phyloP scores from a whole-genome alignment of 2,329 filamentous ascomycete genomes.

The Arthrocladium fulminans region DNA sequence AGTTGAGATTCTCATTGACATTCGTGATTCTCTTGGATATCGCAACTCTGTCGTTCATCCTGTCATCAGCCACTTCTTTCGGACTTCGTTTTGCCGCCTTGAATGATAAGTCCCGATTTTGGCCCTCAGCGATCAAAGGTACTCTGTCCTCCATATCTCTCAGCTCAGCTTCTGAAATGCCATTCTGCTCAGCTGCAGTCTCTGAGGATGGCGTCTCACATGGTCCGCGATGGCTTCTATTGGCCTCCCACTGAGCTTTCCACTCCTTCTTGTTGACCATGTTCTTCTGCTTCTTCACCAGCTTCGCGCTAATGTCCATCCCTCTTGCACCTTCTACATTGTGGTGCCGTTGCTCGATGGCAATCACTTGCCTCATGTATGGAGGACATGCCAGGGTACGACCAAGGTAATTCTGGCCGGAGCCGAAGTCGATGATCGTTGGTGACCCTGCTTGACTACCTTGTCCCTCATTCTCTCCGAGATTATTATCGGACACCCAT shows the following conservation, averaged over 20 bases:
- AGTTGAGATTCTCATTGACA: background rate
- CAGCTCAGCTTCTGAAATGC: slow-evolving; percentile 1
- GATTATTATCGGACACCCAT: background rate
- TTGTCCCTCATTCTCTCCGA: background rate
- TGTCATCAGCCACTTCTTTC: background rate
- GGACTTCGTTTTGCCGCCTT: background rate
- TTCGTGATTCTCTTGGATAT: background rate
- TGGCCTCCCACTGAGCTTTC: slow-evolving; percentile 13
- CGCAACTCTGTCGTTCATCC: background rate
- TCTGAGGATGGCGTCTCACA: background rate
- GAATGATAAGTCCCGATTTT: background rate
- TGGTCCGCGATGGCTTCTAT: background rate
- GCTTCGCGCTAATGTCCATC: slow-evolving; percentile 72
- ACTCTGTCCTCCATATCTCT: slow-evolving; percentile 2
- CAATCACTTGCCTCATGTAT: slow-evolving; percentile 79
- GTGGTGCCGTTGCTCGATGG: slow-evolving; percentile 76
- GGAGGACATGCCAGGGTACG: slow-evolving; percentile 74
- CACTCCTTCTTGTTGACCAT: slow-evolving; percentile 69
- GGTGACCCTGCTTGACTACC: slow-evolving; percentile 33
- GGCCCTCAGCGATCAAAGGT: background rate
- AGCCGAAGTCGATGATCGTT: slow-evolving; percentile 84
- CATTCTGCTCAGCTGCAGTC: background rate
- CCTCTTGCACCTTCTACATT: slow-evolving; percentile 79
- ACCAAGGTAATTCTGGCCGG: slow-evolving; percentile 92
- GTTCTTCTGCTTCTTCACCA: slow-evolving; percentile 63